Evolutionary conservation across 148 eudicot species (phyloP).

Genomic region (Camellia lanceoleosa): DNA sequence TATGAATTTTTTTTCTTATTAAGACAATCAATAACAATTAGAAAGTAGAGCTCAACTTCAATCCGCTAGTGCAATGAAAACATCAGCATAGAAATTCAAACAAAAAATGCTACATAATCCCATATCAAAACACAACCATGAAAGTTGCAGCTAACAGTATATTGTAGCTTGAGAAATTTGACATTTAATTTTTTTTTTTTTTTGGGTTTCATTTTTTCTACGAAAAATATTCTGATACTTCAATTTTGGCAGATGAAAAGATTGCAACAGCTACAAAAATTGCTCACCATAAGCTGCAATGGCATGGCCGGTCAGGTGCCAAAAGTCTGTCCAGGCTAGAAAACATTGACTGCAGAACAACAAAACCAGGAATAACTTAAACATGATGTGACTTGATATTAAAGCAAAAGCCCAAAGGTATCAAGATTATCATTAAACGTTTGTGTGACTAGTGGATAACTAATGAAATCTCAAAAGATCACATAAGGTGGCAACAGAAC

Average conservation of each 20-base stretch:
- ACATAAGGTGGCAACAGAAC: not conserved
- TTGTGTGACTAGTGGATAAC: not conserved
- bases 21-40: no score
- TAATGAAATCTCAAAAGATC: not conserved
- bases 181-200: not conserved
- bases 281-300: slow-evolving; percentile 73
- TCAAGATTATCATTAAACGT: not conserved
- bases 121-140: no score
- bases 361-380: slow-evolving; percentile 3
- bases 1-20: no score
- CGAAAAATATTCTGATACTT: not conserved
- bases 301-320: slow-evolving; percentile 85
- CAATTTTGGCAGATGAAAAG: not conserved
- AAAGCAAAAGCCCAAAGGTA: not conserved
- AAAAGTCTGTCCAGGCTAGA: slow-evolving; percentile 71
- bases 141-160: no score
- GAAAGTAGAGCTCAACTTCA: no score
- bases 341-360: slow-evolving; percentile 57
- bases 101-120: no score
- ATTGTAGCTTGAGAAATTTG: not conserved
- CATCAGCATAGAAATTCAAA: no score
- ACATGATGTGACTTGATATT: not conserved
- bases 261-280: slow-evolving; percentile 6
- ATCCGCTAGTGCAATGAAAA: no score
- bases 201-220: not conserved